Percentiles rank a stretch among this genome's conserved stretches.
These are phyloP conservation scores for Alternaria triticina DNA, from an alignment of 2,329 filamentous ascomycete species.

Conservation along the genomic window DNA sequence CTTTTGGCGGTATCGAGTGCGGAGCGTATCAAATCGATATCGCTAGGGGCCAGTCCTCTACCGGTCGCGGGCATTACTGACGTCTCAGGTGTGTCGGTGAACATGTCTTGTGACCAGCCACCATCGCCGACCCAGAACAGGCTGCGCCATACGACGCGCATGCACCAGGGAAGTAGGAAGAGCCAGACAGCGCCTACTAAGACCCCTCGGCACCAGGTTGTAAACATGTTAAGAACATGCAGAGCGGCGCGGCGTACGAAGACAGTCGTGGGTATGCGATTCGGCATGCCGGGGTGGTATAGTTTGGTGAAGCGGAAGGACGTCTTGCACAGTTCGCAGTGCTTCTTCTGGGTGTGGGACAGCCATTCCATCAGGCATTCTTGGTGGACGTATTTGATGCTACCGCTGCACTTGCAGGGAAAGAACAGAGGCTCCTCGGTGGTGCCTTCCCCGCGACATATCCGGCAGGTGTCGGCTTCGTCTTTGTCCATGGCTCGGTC, in stretches of 20 bases:
- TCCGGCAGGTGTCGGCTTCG: conserved; percentile 87
- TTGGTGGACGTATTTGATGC: conserved; percentile 98
- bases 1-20: conserved; percentile 27
- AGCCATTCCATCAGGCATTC: conserved; percentile 99
- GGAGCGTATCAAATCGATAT: conserved; percentile 28
- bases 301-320: conserved; percentile 98
- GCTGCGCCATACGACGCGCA: conserved; percentile 90
- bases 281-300: conserved; percentile 93
- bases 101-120: conserved; percentile 62
- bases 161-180: conserved; percentile 84
- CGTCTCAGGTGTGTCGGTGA: conserved; percentile 25
- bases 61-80: not conserved
- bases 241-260: conserved; percentile 80
- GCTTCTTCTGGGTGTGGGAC: conserved; percentile 97
- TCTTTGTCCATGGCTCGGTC: conserved; percentile 41
- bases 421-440: conserved; percentile 88
- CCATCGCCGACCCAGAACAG: conserved; percentile 94
- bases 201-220: conserved; percentile 78
- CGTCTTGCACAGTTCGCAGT: conserved; percentile 99
- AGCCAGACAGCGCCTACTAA: conserved; percentile 89
- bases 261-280: conserved; percentile 76
- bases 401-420: conserved; percentile 98
- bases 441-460: conserved; percentile 89
- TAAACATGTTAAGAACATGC: conserved; percentile 72
- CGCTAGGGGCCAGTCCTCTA: conserved; percentile 2